Percentiles rank a stretch among this genome's conserved stretches.
Evolutionary conservation across 1,139 yeast species (phyloP).

Genomic region (Nematodospora anomalae): DNA sequence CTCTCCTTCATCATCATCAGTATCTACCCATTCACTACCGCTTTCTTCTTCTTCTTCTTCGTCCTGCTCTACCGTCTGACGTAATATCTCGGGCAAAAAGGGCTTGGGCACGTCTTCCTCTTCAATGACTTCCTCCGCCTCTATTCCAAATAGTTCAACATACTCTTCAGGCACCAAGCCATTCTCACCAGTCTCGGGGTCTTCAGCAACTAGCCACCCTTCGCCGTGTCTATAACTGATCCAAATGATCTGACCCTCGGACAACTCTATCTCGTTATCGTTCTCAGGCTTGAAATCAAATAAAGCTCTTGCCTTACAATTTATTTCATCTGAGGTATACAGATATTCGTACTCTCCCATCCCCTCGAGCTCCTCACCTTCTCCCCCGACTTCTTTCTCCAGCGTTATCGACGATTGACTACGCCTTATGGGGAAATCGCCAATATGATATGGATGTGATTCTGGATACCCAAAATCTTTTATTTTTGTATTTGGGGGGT

Average conservation of each 20-base stretch:
- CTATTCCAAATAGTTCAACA: conserved; percentile 56
- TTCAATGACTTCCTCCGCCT: conserved; percentile 16
- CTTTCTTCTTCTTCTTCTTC: conserved; percentile 13
- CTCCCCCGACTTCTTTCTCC: conserved; percentile 4
- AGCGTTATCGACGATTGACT: conserved; percentile 3
- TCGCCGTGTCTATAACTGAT: conserved; percentile 93
- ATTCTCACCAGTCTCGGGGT: conserved; percentile 73
- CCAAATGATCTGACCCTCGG: conserved; percentile 82
- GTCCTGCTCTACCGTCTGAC: conserved; percentile 15
- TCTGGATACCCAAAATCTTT: conserved; percentile 78
- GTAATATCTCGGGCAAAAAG: conserved; percentile 45
- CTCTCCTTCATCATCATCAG: conserved; percentile 14
- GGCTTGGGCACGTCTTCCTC: conserved; percentile 46
- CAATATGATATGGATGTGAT: conserved; percentile 32
- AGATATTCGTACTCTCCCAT: conserved; percentile 6
- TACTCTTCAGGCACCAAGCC: conserved; percentile 97
- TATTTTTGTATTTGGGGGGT: conserved; percentile 44
- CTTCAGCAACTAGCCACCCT: conserved; percentile 97
- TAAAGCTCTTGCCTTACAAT: conserved; percentile 72
- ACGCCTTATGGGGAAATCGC: conserved; percentile 1
- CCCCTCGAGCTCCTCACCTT: conserved; percentile 8
- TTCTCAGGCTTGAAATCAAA: conserved; percentile 92
- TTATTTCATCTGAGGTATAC: conserved; percentile 39
- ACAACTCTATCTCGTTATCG: conserved; percentile 80
- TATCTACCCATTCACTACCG: conserved; percentile 31